A percentile compares a stretch with the other conserved stretches of the same genome.
phyloP scores from a whole-genome alignment of 2,329 filamentous ascomycete genomes.

The Lachnellula suecica region DNA sequence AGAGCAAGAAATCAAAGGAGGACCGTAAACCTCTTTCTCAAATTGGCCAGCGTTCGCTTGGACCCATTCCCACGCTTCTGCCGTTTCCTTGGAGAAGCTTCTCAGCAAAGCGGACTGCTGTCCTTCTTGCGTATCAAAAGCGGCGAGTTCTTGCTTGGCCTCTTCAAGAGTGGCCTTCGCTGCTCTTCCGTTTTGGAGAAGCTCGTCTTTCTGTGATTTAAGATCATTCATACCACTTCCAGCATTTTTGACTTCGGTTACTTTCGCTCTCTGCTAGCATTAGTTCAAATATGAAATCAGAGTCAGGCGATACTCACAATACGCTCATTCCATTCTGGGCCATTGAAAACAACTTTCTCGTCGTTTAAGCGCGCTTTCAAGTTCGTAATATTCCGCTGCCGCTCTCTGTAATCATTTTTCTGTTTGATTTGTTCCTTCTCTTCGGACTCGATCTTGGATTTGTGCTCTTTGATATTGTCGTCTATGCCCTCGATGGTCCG shows the following conservation, averaged over 20 bases:
- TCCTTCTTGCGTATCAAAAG: slow-evolving; percentile 72
- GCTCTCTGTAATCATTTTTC: slow-evolving; percentile 48
- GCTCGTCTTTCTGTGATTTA: slow-evolving; percentile 10
- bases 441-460: slow-evolving; percentile 48
- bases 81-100: slow-evolving; percentile 60
- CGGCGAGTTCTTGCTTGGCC: slow-evolving; percentile 49
- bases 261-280: slow-evolving; percentile 51
- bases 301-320: slow-evolving; percentile 53
- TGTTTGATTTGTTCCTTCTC: slow-evolving; percentile 46
- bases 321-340: slow-evolving; percentile 67
- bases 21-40: slow-evolving; percentile 62
- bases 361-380: slow-evolving; percentile 64
- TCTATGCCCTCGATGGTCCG: slow-evolving; percentile 44
- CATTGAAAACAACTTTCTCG: slow-evolving; percentile 65
- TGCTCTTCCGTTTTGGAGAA: slow-evolving; percentile 39
- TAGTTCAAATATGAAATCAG: slow-evolving; percentile 3
- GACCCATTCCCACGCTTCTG: slow-evolving; percentile 79
- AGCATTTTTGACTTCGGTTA: slow-evolving; percentile 54
- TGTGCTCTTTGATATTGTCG: slow-evolving; percentile 37
- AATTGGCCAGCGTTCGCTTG: slow-evolving; percentile 64
- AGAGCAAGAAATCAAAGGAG: slow-evolving; percentile 63
- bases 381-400: slow-evolving; percentile 57
- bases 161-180: slow-evolving; percentile 40
- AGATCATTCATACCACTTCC: slow-evolving; percentile 39
- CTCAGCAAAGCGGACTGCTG: slow-evolving; percentile 69